These are phyloP conservation scores for Bacidia rubella DNA, from an alignment of 495 filamentous ascomycete genomes.

Conservation along the genomic window DNA sequence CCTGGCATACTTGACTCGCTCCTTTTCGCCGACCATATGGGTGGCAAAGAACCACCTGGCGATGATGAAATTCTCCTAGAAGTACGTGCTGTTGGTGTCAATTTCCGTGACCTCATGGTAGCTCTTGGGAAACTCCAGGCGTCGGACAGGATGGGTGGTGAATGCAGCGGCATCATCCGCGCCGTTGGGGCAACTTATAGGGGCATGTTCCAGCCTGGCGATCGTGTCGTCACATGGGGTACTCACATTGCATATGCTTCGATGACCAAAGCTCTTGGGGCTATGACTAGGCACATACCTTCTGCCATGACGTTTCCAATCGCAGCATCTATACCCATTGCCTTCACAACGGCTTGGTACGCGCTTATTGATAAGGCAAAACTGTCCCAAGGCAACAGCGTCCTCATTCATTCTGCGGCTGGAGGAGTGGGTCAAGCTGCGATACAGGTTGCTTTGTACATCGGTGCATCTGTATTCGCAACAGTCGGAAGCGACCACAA, in stretches of 20 bases:
- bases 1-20: background rate
- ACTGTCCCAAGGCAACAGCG: background rate
- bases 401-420: background rate
- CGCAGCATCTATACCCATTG: background rate
- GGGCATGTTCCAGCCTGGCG: conserved; percentile 38
- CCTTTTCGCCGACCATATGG: background rate
- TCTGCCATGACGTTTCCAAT: conserved; percentile 1
- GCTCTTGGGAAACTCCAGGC: conserved; percentile 25
- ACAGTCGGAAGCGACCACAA: background rate
- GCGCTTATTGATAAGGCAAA: background rate
- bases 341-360: background rate
- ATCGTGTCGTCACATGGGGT: conserved; percentile 31
- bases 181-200: conserved; percentile 34
- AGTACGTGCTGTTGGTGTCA: conserved; percentile 16
- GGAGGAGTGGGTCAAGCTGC: background rate
- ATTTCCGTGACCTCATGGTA: conserved; percentile 25
- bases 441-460: background rate
- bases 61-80: conserved; percentile 15
- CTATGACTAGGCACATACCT: too few relatives aligned
- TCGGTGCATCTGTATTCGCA: background rate
- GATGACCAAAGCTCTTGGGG: too few relatives aligned
- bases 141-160: conserved; percentile 32
- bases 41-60: background rate
- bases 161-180: conserved; percentile 41
- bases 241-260: too few relatives aligned